Evolutionary conservation across 2,329 filamentous ascomycete genomes (phyloP), one percentile per base, ranked within the genome.

Genomic region (Talaromyces sp.): DNA sequence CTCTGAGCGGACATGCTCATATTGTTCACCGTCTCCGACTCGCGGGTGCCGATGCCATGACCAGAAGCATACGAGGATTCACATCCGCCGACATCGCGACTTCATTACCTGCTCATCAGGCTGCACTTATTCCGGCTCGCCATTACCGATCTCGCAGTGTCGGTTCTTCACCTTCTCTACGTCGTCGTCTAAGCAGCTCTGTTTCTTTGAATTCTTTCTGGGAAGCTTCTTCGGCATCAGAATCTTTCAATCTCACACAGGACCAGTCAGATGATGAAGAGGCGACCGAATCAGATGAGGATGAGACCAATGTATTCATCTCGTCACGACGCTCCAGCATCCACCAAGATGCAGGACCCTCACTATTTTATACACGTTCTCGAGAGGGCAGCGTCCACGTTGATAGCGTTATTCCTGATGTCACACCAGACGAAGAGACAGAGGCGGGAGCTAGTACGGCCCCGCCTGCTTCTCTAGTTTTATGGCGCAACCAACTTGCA

Each of bases 11-110:
- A 67, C 89, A 93, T 72, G 81, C 86, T 11, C 88, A 92, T 73
- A 92, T 95, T 69, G 89, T 94, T 15, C 85, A 89, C 66, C 86
- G 90, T 15, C 83, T 96, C 65, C 87, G 93, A 69, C 82, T 90
- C 27, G 85, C 87, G 47, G 90, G 91, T 45, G 91, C 90, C 2
- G 89, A 93, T 76, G 86, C 90, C 37, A 87, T 84, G 52, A 82
- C 90, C 66, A 84, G 88, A 69, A 93, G 88, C 72, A 78, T 90
- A 56, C 87, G 88, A 60, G 89, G 89, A 25, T 88, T 90, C 68
- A 89, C 87, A 2, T 85, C 91, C 17, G 84, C 88, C 3, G 91
- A 95, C 73, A 82, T 95, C 66, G 86, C 90, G 31, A 85, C 85
- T 33, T 89, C 89, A 5, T 82, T 85, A 13, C 84, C 86, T 62